Evolutionary conservation across 2,329 filamentous ascomycete species (phyloP), one percentile per base, ranked within the genome.

Genomic region (Neonectria faginata): DNA sequence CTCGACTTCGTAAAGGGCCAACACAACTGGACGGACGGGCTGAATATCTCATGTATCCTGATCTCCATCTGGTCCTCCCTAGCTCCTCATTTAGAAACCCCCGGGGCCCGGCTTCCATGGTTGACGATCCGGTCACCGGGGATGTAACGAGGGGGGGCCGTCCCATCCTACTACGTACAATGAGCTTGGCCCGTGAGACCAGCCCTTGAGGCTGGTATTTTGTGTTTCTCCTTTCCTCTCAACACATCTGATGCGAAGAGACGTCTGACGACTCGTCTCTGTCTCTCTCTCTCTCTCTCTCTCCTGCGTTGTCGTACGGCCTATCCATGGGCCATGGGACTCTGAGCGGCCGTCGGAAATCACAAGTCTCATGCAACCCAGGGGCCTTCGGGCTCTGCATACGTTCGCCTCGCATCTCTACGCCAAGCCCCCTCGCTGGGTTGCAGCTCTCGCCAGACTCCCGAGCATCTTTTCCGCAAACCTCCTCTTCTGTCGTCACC

Each of bases 381-480:
- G 6, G 36, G 22, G 29, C 16, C 16, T 20, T 10, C 3, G 6
- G 29, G n/a, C 27, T 27, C 22, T 48, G 25, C 45, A 48, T 11
- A 50, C 8, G 27, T 8, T 8, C 31, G 6, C 29, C 29, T 20
- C 48, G 18, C 29, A 3, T 22, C 14, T 12, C 25, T 14, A 7
- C 41, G 50, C 57, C 57, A 54, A 60, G 57, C 5, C 51, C 51
- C 22, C 22, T 31, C 50, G n/a, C 16, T 7, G 7, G 25, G 31
- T 33, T 18, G 57, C 42, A 29, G 7, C 33, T 48, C n/a, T 16
- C 5, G 5, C 31, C n/a, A 33, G 18, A 31, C 48, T 20, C 18
- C n/a, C 3, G 48, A 18, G 29, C 22, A 20, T 51, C 48, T 8
- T 51, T 51, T 51, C 48, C 10, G 55, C 31, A 27, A 48, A 3